These are phyloP conservation scores for Penicillium lividum DNA, from an alignment of 495 filamentous ascomycete genomes.

Conservation along the genomic window DNA sequence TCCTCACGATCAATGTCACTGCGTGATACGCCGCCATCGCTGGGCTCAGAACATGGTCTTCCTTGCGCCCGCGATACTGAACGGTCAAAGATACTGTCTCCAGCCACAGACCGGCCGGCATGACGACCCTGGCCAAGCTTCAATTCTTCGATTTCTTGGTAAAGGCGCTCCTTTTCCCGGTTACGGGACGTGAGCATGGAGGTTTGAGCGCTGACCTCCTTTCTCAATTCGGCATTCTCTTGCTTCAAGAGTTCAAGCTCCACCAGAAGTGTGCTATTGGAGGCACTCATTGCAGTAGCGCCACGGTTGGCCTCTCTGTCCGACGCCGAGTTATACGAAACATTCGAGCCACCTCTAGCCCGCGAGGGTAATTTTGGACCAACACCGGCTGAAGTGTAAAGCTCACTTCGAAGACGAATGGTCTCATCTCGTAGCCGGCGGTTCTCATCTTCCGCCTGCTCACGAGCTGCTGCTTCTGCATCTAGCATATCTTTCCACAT, in stretches of 20 bases:
- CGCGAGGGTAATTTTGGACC: conserved; percentile 55
- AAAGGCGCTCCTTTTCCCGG: conserved; percentile 88
- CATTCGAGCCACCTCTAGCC: conserved; percentile 56
- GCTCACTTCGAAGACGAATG: conserved; percentile 70
- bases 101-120: conserved; percentile 62
- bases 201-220: conserved; percentile 92
- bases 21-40: conserved; percentile 65
- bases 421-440: conserved; percentile 82
- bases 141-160: conserved; percentile 95
- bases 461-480: conserved; percentile 83
- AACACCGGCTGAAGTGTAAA: conserved; percentile 32
- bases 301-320: conserved; percentile 60
- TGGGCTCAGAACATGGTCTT: conserved; percentile 69
- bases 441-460: conserved; percentile 88
- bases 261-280: conserved; percentile 65
- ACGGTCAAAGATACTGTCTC: conserved; percentile 89
- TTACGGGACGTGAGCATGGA: conserved; percentile 98
- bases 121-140: conserved; percentile 81
- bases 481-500: conserved; percentile 97
- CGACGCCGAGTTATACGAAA: conserved; percentile 61
- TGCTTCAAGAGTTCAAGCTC: conserved; percentile 79
- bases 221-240: conserved; percentile 88
- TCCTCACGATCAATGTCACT: conserved; percentile 85
- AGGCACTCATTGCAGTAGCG: conserved; percentile 49
- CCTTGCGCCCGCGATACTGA: conserved; percentile 84